These are phyloP conservation scores for Prinsepia uniflora DNA, from an alignment of 306 rosid species.

Conservation along the genomic window DNA sequence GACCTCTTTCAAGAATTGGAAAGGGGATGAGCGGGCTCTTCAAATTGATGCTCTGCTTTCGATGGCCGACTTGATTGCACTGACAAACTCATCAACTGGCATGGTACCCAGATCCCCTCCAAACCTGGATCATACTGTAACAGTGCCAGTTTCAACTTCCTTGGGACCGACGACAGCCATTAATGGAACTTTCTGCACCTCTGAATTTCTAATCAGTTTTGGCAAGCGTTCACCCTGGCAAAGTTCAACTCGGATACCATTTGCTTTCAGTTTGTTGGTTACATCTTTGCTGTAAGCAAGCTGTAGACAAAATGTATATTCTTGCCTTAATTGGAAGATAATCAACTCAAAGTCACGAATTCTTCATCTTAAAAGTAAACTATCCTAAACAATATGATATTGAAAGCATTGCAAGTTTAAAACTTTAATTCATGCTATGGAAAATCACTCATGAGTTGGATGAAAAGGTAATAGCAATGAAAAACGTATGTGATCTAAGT, in stretches of 20 bases:
- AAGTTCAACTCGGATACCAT: slow-evolving; percentile 70
- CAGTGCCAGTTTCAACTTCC: slow-evolving; percentile 71
- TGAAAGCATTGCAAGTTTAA: background rate
- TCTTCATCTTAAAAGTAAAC: background rate
- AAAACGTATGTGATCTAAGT: background rate
- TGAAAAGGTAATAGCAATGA: background rate
- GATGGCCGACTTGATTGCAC: slow-evolving; percentile 51
- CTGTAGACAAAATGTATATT: slow-evolving; percentile 35
- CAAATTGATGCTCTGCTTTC: slow-evolving; percentile 52
- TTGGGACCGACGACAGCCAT: slow-evolving; percentile 95
- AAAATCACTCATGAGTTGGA: slow-evolving; percentile 5
- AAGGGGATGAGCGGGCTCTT: slow-evolving; percentile 22
- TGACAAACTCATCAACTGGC: slow-evolving; percentile 67
- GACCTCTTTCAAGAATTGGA: background rate
- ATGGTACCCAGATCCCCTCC: slow-evolving; percentile 84
- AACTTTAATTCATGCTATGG: background rate
- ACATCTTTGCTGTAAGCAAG: slow-evolving; percentile 72
- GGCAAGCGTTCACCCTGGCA: slow-evolving; percentile 90
- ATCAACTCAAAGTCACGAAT: background rate
- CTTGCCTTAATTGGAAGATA: slow-evolving; percentile 1
- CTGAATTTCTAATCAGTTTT: slow-evolving; percentile 89
- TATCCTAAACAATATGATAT: background rate
- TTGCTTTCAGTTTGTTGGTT: slow-evolving; percentile 52
- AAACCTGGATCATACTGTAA: slow-evolving; percentile 80
- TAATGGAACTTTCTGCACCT: slow-evolving; percentile 80